phyloP scores from a whole-genome alignment of 352 stramenopile genomes.

The Phytopythium boreale region DNA sequence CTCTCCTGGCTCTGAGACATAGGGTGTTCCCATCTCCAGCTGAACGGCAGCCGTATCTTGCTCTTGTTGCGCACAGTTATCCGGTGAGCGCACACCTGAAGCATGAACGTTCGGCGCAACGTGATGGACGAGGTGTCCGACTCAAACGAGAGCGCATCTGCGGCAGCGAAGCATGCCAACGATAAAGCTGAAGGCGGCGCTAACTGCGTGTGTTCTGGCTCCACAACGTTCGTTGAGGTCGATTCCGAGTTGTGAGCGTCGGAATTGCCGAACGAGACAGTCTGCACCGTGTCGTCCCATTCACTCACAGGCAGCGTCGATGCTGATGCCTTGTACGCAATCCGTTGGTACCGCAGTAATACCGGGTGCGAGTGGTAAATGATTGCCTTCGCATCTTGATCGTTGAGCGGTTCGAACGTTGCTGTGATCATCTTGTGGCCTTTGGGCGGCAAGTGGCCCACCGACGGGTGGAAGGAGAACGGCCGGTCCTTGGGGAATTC shows the following conservation, averaged over 20 bases:
- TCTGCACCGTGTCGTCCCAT: conserved; percentile 80
- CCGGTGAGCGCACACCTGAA: conserved; percentile 78
- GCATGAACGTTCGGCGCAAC: conserved; percentile 87
- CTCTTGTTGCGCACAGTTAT: conserved; percentile 69
- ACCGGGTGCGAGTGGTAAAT: conserved; percentile 40
- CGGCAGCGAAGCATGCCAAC: conserved; percentile 64
- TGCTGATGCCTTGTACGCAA: conserved; percentile 36
- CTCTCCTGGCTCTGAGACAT: conserved; percentile 9
- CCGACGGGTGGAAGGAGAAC: conserved; percentile 69
- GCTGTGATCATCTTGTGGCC: conserved; percentile 70
- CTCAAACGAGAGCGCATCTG: conserved; percentile 54
- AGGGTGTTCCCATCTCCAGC: conserved; percentile 50
- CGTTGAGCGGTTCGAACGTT: conserved; percentile 47
- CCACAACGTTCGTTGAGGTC: conserved; percentile 24
- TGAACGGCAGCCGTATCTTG: conserved; percentile 58
- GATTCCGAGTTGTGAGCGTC: not conserved
- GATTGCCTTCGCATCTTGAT: conserved; percentile 17
- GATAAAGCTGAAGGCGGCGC: conserved; percentile 30
- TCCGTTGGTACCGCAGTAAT: conserved; percentile 44
- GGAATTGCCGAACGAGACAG: conserved; percentile 46
- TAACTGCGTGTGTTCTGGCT: conserved; percentile 49
- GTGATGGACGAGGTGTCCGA: conserved; percentile 55
- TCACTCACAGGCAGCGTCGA: conserved; percentile 20
- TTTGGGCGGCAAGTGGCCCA: conserved; percentile 68
- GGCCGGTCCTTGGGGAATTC: conserved; percentile 49